These are phyloP conservation scores for Lagenaria siceraria DNA, from an alignment of 306 rosid species.

Conservation along the genomic window DNA sequence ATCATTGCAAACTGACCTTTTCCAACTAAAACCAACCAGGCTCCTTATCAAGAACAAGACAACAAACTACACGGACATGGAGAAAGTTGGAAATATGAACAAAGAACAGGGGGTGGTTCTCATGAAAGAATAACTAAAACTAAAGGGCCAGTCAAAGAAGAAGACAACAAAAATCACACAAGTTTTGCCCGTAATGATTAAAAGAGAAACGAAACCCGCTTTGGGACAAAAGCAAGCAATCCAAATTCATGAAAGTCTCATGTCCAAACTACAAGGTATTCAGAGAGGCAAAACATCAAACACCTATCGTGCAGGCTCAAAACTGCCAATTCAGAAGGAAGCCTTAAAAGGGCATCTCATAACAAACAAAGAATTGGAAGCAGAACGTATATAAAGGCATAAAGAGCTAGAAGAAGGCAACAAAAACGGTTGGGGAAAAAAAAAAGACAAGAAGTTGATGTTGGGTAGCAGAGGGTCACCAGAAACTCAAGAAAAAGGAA, in stretches of 20 bases:
- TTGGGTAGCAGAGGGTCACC: slow-evolving; percentile 80
- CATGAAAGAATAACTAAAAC: background rate
- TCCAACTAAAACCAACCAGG: background rate
- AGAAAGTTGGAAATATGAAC: background rate
- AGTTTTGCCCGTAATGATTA: background rate
- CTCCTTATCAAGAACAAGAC: background rate
- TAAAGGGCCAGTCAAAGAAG: background rate
- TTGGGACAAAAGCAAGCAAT: background rate
- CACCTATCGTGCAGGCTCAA: background rate
- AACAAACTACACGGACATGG: background rate
- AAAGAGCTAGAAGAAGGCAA: background rate
- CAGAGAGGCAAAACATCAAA: background rate
- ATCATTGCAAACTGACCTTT: background rate
- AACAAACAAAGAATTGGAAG: background rate
- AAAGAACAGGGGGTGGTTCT: background rate
- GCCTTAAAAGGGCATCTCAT: background rate
- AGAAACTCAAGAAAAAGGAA: slow-evolving; percentile 37
- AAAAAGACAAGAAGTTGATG: slow-evolving; percentile 53
- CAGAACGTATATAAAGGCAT: background rate
- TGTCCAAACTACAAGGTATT: slow-evolving; percentile 1
- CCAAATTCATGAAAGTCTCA: slow-evolving; percentile 5
- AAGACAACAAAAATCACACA: slow-evolving; percentile 4
- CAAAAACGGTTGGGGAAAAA: slow-evolving; percentile 33
- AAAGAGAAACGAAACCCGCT: background rate
- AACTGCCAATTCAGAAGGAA: background rate